These are phyloP conservation scores for Dicorynia guianensis DNA, from an alignment of 306 rosid species.

Conservation along the genomic window DNA sequence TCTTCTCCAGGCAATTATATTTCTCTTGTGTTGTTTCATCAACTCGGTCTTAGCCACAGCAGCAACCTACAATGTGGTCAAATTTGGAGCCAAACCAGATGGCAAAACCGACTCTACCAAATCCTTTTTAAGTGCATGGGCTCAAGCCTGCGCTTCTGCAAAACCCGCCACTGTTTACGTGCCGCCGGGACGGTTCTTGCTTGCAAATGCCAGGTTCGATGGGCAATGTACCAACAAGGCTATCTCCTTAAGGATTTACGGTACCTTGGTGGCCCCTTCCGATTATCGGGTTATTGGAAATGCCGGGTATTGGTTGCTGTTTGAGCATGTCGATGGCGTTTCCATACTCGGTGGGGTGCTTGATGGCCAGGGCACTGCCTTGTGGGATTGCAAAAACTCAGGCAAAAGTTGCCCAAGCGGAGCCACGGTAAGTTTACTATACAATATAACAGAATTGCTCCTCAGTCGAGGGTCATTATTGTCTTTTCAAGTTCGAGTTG, in stretches of 20 bases:
- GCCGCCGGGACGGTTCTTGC: not conserved
- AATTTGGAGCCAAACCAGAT: too few relatives aligned
- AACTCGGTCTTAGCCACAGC: not conserved
- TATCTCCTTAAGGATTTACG: slow-evolving; percentile 50
- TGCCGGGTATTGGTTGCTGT: slow-evolving; percentile 46
- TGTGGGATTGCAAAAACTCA: slow-evolving; percentile 64
- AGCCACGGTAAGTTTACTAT: slow-evolving; percentile 49
- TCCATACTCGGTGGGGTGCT: slow-evolving; percentile 60
- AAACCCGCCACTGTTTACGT: too few relatives aligned
- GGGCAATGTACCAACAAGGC: slow-evolving; percentile 46
- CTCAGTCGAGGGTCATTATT: not conserved
- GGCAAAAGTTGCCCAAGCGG: slow-evolving; percentile 51
- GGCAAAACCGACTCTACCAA: too few relatives aligned
- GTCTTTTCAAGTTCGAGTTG: not conserved
- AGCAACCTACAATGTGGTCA: too few relatives aligned
- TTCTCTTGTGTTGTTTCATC: not conserved
- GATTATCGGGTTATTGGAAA: slow-evolving; percentile 40
- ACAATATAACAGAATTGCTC: not conserved
- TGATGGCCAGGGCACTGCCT: slow-evolving; percentile 54
- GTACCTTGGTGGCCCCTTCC: slow-evolving; percentile 56
- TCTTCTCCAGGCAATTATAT: not conserved
- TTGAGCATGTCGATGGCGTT: slow-evolving; percentile 46
- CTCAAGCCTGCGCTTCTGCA: too few relatives aligned
- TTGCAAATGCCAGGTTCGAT: slow-evolving; percentile 18
- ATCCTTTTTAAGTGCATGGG: too few relatives aligned